A percentile compares a stretch with the other conserved stretches of the same genome.
Conservation (phyloP, 2,329 filamentous ascomycete genomes). For the Orbilia blumenaviensis region DNA sequence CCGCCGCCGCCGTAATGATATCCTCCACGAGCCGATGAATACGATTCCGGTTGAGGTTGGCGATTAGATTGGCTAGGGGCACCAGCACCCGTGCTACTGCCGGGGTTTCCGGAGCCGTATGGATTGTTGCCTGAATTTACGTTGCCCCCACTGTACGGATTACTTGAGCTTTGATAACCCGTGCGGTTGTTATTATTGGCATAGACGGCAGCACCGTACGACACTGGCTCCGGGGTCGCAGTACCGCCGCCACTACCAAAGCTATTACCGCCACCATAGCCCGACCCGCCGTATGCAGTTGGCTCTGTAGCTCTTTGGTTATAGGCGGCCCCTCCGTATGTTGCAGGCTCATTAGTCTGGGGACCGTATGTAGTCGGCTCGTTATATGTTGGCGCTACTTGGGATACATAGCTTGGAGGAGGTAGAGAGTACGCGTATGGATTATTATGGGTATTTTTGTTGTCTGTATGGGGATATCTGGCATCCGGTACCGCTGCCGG, state of each 20-base stretch:
- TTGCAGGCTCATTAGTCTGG: not conserved
- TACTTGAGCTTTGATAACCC: not conserved
- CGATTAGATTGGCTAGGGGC: not conserved
- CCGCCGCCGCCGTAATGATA: not conserved
- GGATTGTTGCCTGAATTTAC: not conserved
- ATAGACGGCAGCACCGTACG: conserved; percentile 18
- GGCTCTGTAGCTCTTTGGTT: no score
- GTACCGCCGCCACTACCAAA: no score
- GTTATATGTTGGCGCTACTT: not conserved
- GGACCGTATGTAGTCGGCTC: not conserved
- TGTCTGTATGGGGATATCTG: not conserved
- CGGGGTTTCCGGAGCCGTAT: not conserved
- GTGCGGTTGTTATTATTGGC: not conserved
- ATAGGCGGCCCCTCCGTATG: not conserved
- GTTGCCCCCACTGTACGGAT: conserved; percentile 1
- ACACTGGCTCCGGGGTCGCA: not conserved
- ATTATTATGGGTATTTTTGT: no score
- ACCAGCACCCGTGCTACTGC: not conserved
- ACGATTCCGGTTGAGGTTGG: not conserved
- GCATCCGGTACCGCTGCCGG: not conserved
- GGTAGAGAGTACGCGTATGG: conserved; percentile 1
- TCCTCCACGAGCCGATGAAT: not conserved
- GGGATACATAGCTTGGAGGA: not conserved
- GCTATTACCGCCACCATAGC: not conserved
- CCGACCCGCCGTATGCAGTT: not conserved